phyloP scores from a whole-genome alignment of 108 stramenopile species.

The Nitzschia sp. region DNA sequence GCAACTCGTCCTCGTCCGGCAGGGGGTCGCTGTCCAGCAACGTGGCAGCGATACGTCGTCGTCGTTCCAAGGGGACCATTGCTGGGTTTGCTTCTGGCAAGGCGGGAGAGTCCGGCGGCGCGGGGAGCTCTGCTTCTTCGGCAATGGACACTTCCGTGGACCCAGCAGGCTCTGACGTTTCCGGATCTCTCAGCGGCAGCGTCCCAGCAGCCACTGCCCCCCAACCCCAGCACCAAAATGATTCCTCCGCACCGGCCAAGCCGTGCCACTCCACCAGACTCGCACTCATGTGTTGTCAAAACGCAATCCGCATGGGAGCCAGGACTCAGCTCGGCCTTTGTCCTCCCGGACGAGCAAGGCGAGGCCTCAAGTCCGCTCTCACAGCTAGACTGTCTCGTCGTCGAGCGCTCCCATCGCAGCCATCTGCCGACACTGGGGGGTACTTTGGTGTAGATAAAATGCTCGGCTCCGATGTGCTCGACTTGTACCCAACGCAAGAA shows the following conservation, averaged over 20 bases:
- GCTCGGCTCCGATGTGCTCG: constrained; percentile 38
- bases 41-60: constrained; percentile 27
- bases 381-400: neutral
- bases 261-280: constrained; percentile 60
- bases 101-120: constrained; percentile 3
- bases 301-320: constrained; percentile 69
- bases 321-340: constrained; percentile 70
- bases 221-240: constrained; percentile 7
- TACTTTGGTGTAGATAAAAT: constrained; percentile 49
- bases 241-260: constrained; percentile 19
- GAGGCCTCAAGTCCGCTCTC: constrained; percentile 38
- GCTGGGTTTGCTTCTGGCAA: constrained; percentile 43
- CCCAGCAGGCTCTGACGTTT: neutral
- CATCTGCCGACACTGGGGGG: constrained; percentile 39
- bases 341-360: constrained; percentile 70
- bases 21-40: constrained; percentile 5
- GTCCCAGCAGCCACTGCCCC: constrained; percentile 9
- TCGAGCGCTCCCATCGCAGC: constrained; percentile 9
- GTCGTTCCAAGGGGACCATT: constrained; percentile 52
- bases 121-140: neutral
- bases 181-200: constrained; percentile 7
- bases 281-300: constrained; percentile 61
- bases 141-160: constrained; percentile 4
- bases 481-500: constrained; percentile 44
- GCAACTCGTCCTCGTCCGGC: neutral